Evolutionary conservation across 805 yeast species (phyloP).

Genomic region (Spathaspora hagerdaliae): DNA sequence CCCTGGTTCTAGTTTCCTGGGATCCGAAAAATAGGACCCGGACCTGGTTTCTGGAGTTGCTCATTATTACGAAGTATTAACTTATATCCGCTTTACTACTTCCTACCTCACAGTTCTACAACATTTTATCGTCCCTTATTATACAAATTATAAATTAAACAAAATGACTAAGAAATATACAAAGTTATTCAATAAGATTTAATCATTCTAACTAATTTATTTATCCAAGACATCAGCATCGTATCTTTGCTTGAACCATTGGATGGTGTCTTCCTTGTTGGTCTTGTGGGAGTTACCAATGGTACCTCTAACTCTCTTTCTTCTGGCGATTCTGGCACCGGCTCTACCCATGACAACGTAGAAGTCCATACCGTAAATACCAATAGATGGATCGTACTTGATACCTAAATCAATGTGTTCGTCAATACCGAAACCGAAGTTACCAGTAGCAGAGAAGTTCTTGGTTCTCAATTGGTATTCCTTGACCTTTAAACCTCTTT

Average conservation of each 20-base stretch:
- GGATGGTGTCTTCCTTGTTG: conserved; percentile 87
- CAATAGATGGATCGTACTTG: conserved; percentile 99
- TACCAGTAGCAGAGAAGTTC: conserved; percentile 98
- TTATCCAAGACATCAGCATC: conserved; percentile 96
- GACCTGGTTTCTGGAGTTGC: too few relatives aligned
- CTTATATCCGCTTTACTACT: too few relatives aligned
- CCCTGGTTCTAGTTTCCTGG: too few relatives aligned
- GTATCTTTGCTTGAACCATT: conserved; percentile 99
- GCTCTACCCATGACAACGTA: conserved; percentile 99
- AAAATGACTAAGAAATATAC: not conserved
- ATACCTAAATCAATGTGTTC: conserved; percentile 99
- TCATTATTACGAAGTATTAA: too few relatives aligned
- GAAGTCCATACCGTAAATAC: conserved; percentile 99
- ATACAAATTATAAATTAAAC: conserved; percentile 1
- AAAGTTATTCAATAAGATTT: not conserved
- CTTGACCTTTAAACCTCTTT: conserved; percentile 99
- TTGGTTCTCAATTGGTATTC: conserved; percentile 93
- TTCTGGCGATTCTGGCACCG: conserved; percentile 98
- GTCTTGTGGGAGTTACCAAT: conserved; percentile 93
- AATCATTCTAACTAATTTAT: conserved; percentile 32
- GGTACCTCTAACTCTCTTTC: conserved; percentile 88
- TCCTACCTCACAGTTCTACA: too few relatives aligned
- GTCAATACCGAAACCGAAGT: conserved; percentile 99
- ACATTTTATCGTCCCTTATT: not conserved
- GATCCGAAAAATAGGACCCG: too few relatives aligned